Evolutionary conservation across 208 protist species (phyloP).

Genomic region (Trypanosoma congolense): DNA sequence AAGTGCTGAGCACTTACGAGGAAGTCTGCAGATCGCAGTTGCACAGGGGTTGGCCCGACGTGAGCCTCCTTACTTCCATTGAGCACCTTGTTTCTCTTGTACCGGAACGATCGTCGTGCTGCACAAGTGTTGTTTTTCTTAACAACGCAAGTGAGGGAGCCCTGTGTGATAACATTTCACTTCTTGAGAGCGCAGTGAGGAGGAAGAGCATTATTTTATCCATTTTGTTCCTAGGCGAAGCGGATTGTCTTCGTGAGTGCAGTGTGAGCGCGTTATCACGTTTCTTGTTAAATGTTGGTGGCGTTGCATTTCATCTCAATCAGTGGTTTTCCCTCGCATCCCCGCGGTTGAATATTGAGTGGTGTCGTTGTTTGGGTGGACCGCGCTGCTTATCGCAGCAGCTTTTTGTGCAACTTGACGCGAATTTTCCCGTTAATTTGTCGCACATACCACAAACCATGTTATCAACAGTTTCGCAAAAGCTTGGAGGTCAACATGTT

Average conservation of each 20-base stretch:
- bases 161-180: conserved; percentile 44
- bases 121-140: conserved; percentile 65
- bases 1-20: conserved; percentile 58
- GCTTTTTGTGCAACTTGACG: conserved; percentile 83
- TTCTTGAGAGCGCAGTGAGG: conserved; percentile 64
- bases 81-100: conserved; percentile 63
- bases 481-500: conserved; percentile 23
- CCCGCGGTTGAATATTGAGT: conserved; percentile 64
- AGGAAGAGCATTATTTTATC: conserved; percentile 86
- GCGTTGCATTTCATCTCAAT: conserved; percentile 75
- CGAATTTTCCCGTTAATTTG: conserved; percentile 55
- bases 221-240: conserved; percentile 37
- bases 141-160: conserved; percentile 39
- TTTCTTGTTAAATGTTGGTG: conserved; percentile 69
- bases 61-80: conserved; percentile 43
- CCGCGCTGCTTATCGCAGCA: conserved; percentile 81
- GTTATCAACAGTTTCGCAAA: conserved; percentile 18
- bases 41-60: conserved; percentile 52
- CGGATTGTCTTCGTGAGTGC: conserved; percentile 30
- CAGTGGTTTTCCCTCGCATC: conserved; percentile 73
- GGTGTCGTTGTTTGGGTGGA: conserved; percentile 75
- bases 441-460: conserved; percentile 26
- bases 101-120: conserved; percentile 57
- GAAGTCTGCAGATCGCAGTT: conserved; percentile 40
- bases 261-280: conserved; percentile 59